Percentiles rank a stretch among this genome's conserved stretches.
These are phyloP conservation scores for Anisodus acutangulus DNA, from an alignment of 257 asterid species.

Conservation along the genomic window DNA sequence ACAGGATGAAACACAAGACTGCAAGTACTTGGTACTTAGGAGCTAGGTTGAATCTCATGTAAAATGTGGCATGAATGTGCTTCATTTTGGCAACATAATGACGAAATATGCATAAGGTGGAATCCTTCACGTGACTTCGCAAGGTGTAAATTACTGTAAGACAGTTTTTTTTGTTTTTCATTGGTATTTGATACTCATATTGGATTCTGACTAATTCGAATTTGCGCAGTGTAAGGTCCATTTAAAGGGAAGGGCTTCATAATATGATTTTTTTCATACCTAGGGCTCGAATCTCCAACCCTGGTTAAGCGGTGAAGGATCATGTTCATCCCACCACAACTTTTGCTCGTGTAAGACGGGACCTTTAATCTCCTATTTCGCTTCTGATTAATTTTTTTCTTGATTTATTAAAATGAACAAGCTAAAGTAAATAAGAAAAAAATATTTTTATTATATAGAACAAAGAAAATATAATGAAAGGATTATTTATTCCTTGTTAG, in stretches of 20 bases:
- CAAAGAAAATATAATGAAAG: background rate
- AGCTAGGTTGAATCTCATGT: background rate
- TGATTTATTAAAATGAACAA: too few relatives aligned
- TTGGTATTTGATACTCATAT: too few relatives aligned
- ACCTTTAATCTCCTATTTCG: background rate
- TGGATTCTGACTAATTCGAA: too few relatives aligned
- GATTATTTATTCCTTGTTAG: background rate
- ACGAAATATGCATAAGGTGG: background rate
- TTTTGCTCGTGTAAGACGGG: background rate
- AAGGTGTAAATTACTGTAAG: background rate
- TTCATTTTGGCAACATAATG: background rate
- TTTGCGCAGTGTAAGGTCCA: too few relatives aligned
- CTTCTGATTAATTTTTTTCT: too few relatives aligned
- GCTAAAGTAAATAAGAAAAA: too few relatives aligned
- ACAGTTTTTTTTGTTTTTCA: too few relatives aligned
- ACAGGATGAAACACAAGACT: background rate
- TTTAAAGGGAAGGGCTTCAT: too few relatives aligned
- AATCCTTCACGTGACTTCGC: background rate
- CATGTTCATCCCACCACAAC: too few relatives aligned
- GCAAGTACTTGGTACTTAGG: background rate
- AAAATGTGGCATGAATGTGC: background rate
- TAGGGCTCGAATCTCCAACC: too few relatives aligned
- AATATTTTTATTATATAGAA: background rate
- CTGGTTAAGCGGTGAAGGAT: too few relatives aligned
- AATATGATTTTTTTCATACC: too few relatives aligned